Evolutionary conservation across 805 yeast species (phyloP).

Genomic region (Yarrowia osloensis): DNA sequence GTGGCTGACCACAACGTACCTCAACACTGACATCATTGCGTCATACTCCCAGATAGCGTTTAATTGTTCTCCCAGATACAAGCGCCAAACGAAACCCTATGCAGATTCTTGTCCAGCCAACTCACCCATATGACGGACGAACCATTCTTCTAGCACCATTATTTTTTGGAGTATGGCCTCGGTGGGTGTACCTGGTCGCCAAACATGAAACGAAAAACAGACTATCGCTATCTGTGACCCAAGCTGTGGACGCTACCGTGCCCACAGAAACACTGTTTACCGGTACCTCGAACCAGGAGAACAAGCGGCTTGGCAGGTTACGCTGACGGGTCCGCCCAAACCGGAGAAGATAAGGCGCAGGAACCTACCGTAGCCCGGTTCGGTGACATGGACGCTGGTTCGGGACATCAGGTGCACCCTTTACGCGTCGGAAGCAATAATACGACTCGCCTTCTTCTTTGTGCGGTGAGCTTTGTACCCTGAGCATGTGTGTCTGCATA

Average conservation of each 20-base stretch:
- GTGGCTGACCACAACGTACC: background rate
- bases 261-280: background rate
- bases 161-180: too few species aligned
- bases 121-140: too few species aligned
- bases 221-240: background rate
- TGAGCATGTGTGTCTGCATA: background rate
- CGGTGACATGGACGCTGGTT: background rate
- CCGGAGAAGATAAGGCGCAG: background rate
- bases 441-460: conserved; percentile 2
- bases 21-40: too few species aligned
- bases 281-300: background rate
- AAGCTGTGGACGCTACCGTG: background rate
- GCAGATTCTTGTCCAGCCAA: background rate
- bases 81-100: background rate
- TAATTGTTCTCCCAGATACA: conserved; percentile 9
- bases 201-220: too few species aligned
- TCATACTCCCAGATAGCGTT: background rate
- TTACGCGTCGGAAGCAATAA: background rate
- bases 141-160: too few species aligned
- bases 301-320: background rate
- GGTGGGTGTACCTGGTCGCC: too few species aligned
- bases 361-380: conserved; percentile 5
- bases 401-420: background rate
- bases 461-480: background rate
- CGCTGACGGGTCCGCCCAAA: background rate